These are phyloP conservation scores for Ilex paraguariensis DNA, from an alignment of 305 asterid species.

Conservation along the genomic window DNA sequence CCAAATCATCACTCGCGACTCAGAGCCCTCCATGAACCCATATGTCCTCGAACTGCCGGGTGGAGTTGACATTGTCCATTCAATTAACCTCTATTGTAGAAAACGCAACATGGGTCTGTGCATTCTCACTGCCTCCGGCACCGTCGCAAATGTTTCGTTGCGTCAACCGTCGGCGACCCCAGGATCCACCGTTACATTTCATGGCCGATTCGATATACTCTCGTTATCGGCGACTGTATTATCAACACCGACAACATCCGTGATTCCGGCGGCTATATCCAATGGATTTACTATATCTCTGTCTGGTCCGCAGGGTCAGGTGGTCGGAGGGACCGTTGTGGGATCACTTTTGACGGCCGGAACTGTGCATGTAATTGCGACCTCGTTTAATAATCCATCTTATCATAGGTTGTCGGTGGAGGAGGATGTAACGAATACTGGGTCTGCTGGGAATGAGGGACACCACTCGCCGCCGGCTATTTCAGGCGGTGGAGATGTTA, in stretches of 20 bases:
- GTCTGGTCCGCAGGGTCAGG: slow-evolving; percentile 88
- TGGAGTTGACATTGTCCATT: slow-evolving; percentile 50
- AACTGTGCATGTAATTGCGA: slow-evolving; percentile 57
- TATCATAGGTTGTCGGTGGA: slow-evolving; percentile 39
- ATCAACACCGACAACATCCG: slow-evolving; percentile 3
- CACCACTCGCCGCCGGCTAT: slow-evolving; percentile 32
- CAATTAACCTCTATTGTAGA: slow-evolving; percentile 45
- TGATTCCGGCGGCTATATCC: no score
- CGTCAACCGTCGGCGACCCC: slow-evolving; percentile 65
- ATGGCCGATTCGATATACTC: slow-evolving; percentile 67
- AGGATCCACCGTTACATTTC: slow-evolving; percentile 68
- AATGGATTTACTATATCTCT: slow-evolving; percentile 50
- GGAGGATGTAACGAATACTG: slow-evolving; percentile 24
- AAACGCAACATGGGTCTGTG: slow-evolving; percentile 46
- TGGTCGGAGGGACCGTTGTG: slow-evolving; percentile 70
- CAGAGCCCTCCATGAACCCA: slow-evolving; percentile 72
- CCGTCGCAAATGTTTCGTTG: slow-evolving; percentile 56
- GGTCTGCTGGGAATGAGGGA: slow-evolving; percentile 14
- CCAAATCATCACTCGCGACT: slow-evolving; percentile 43
- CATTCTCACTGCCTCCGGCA: slow-evolving; percentile 63
- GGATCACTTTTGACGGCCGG: slow-evolving; percentile 66
- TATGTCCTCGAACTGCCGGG: slow-evolving; percentile 66
- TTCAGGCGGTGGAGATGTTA: slow-evolving; percentile 40
- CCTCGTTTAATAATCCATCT: slow-evolving; percentile 52
- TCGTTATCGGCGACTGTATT: slow-evolving; percentile 67